phyloP scores from a whole-genome alignment of 208 protist species.

The Leishmania braziliensis region DNA sequence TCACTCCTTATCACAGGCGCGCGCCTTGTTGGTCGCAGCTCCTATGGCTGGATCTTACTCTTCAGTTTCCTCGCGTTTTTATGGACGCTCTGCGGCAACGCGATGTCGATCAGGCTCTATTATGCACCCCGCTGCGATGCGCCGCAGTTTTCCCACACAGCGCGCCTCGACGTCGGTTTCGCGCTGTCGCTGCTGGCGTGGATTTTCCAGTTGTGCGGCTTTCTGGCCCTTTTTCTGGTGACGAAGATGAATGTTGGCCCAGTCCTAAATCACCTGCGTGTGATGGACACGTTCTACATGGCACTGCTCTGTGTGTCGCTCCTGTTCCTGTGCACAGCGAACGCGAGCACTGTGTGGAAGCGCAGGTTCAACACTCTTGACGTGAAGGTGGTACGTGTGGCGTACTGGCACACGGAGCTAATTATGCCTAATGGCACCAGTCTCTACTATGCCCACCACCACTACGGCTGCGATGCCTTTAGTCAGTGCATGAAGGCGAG shows the following conservation, averaged over 20 bases:
- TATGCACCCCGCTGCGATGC: constrained; percentile 42
- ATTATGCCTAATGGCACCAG: constrained; percentile 41
- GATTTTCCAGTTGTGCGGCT: constrained; percentile 48
- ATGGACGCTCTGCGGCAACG: constrained; percentile 54
- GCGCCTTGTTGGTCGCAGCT: constrained; percentile 33
- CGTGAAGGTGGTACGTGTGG: constrained; percentile 53
- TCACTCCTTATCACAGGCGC: constrained; percentile 34
- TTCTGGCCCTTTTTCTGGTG: constrained; percentile 40
- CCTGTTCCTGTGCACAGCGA: constrained; percentile 42
- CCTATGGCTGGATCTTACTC: constrained; percentile 55
- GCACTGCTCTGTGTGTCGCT: constrained; percentile 39
- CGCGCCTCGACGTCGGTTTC: constrained; percentile 58
- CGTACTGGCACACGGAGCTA: constrained; percentile 73
- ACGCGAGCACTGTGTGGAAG: constrained; percentile 55
- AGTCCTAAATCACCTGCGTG: constrained; percentile 42
- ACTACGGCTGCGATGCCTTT: constrained; percentile 57
- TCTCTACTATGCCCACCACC: constrained; percentile 42
- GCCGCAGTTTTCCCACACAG: constrained; percentile 35
- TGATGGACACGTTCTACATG: constrained; percentile 62
- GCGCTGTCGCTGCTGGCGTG: constrained; percentile 54
- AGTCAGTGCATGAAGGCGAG: constrained; percentile 68
- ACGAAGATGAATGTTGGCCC: constrained; percentile 59
- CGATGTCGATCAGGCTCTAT: constrained; percentile 59
- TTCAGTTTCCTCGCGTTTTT: constrained; percentile 56
- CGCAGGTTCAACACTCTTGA: constrained; percentile 41